phyloP scores from a whole-genome alignment of 345 rosid genomes.

The Rhodamnia rubescens region DNA sequence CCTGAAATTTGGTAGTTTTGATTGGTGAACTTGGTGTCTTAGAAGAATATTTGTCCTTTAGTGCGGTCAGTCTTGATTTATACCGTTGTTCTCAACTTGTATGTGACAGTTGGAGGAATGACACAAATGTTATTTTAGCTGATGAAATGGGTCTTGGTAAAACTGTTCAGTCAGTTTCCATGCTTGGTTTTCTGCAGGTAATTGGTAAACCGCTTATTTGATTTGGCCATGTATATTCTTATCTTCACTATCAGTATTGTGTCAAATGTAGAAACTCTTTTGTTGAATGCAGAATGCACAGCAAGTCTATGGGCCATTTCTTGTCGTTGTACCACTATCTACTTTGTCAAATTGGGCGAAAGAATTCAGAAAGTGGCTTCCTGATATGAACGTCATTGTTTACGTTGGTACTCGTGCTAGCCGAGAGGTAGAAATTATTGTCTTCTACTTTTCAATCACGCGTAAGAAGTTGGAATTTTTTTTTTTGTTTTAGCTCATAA shows the following conservation, averaged over 20 bases:
- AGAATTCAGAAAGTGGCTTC: conserved; percentile 98
- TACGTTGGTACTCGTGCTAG: conserved; percentile 99
- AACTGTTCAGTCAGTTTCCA: conserved; percentile 98
- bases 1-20: not conserved
- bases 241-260: not conserved
- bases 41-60: not conserved
- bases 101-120: conserved; percentile 86
- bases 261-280: not conserved
- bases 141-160: conserved; percentile 99
- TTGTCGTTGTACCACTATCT: conserved; percentile 96
- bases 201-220: not conserved
- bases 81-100: not conserved
- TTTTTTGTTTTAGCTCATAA: not conserved
- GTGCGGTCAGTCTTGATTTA: not conserved
- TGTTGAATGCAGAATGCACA: conserved; percentile 59
- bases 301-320: conserved; percentile 96
- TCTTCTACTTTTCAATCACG: not conserved
- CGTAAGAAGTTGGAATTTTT: not conserved
- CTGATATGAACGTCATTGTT: conserved; percentile 79
- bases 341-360: conserved; percentile 99
- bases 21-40: not conserved
- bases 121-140: conserved; percentile 99
- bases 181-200: conserved; percentile 99
- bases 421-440: conserved; percentile 65
- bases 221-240: not conserved